Base-by-base conservation (phyloP, 345 rosid species). In the Hypericum androsaemum region DNA sequence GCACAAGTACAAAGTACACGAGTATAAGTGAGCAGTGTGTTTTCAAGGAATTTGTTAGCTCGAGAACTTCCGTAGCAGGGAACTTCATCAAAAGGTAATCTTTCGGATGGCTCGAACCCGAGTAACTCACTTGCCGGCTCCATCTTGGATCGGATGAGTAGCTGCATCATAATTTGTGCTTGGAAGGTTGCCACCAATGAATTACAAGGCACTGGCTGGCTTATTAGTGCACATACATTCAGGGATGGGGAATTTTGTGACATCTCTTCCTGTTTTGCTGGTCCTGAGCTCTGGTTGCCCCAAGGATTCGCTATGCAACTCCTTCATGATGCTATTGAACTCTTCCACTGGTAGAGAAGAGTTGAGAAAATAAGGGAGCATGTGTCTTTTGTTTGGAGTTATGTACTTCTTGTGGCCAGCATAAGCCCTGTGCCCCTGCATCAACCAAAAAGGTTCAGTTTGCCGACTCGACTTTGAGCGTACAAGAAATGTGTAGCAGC, bases 321-420 rank as follows among this genome's bases (percentile, higher is more conserved):
- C 84, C 66, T 59, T 78, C 53, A 92, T 83, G 64, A 88, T 72
- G 62, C 63, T 70, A 38, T 51, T 74, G 74, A 92, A 85, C 73
- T 88, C 85, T 12, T 78, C 64, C 71, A 73, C 80, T 0, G 83
- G 73, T n/a, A 88, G 68, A 42, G 95, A 75, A 15, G 77, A 65
- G 66, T 77, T 77, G 43, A 83, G 68, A 60, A 92, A 85, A 62
- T 80, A 83, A 32, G 83, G 94, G 1, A 92, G 94, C 95, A 88
- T 85, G 7, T 88, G 97, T 47, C 90, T 76, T 74, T 92, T 86
- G 81, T 86, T 92, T 17, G 98, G 90, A 37, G 95, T 88, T 35
- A 88, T 76, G 22, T 77, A 79, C 77, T 92, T 88, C 74, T 78
- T 92, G 80, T 90, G 88, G 41, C 95, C 95, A 11, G 86, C 85